Base-by-base conservation (phyloP, 371 early-diverging fungal genomes). In the Cokeromyces recurvatus region DNA sequence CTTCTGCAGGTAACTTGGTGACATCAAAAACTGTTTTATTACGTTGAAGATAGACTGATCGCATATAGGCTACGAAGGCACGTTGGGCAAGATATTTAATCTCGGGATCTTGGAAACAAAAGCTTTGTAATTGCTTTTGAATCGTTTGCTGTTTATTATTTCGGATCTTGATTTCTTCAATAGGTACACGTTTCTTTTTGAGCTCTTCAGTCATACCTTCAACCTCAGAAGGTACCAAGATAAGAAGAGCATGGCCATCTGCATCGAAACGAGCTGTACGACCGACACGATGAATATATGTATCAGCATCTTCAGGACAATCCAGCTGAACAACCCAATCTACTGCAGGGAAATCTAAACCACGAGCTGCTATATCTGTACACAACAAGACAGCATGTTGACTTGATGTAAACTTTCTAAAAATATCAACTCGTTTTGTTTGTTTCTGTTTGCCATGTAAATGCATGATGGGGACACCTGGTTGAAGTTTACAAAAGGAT, bases 291-390 rank as follows among this genome's bases (percentile, higher is more conserved):
- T 99, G 99, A 61, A 98, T 89, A 75, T 97, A 99, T 0, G 95
- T 97, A 42, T 86, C 92, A 11, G 86, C 85, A 66, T 93, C 92
- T 66, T 97, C 94, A 24, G 99, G 99, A 52, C 95, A 90, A 69
- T 99, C 99, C 42, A 94, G 68, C 61, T 99, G 99, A 38, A 99
- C 71, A 9, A 99, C 98, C 92, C 96, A 92, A 65, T 98, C 94
- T 8, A 99, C 97, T 9, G 92, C 87, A 9, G 98, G 93, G 65
- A 99, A 98, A 74, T 99, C 99, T 34, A 99, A 74, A 24, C 99
- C 99, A 61, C 95, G 86, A 6, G 96, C 92, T 15, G 97, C 97
- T 51, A 99, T 84, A 66, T 99, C 99, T 0, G 99, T 99, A 49
- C 91, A 88, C 59, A 98, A 86, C 44, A 98, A 55, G 31, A 86